Base-by-base conservation (phyloP, 331 rosid species). In the Spiraea crenata region DNA sequence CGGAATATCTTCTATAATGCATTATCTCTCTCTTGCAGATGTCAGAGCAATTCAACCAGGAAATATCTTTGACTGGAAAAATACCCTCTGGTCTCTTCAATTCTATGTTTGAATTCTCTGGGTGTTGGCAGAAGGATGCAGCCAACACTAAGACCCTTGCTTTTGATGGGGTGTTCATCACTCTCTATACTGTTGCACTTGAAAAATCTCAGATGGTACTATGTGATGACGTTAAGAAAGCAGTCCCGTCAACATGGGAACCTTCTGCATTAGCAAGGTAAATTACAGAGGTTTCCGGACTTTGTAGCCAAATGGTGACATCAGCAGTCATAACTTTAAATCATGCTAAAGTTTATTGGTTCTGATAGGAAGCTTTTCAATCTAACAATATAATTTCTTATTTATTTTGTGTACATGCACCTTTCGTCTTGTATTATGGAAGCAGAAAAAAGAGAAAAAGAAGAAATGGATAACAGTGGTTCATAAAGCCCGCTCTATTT, bases 41-140 rank as follows among this genome's bases (percentile, higher is more conserved):
- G 99, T 91, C 99, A 58, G 99, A 93, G 86, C 99, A 93, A 81
- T 91, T 91, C 88, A 93, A 93, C 70, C 99, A 85, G 89, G 97
- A 91, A 67, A 78, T 90, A 70, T 83, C 90, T 57, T 81, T 87
- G 88, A 86, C 90, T 13, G 97, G 99, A 12, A 93, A 93, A 83
- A 93, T 93, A 80, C 99, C 99, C 58, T 87, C 99, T 0, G 99
- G 99, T 71, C 91, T 84, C 83, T 91, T 93, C 91, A 93, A 90
- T 84, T 16, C 91, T 38, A 91, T 91, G 99, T 93, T 89, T 69
- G 99, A 90, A 73, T 91, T 87, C 80, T 89, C 99, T 67, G 96
- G 95, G 38, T 87, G 91, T 80, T 93, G 99, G 99, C 99, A 90
- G 85, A 93, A 88, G 84, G 99, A 93, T 85, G 99, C 99, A 20